Evolutionary conservation across 768 basidiomycete genomes (phyloP), one percentile per base, ranked within the genome.

Genomic region (Fomitopsis pulvina): DNA sequence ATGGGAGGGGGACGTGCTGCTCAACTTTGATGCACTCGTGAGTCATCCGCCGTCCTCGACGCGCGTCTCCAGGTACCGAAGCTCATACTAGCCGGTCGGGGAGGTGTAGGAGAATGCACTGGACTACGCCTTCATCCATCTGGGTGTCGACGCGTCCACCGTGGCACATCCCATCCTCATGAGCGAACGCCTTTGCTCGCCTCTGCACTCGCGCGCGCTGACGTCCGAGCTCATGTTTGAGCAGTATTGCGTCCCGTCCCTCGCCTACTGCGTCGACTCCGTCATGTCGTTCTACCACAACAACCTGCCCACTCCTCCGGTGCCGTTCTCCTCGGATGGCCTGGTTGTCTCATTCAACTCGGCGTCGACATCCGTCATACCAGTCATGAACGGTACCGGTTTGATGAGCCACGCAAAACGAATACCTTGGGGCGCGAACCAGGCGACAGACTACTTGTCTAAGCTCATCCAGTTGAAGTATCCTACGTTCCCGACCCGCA

Each of bases 161-260:
- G 76, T 98, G 24, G 79, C 87, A 48, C 93, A 96, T 61, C 93
- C 94, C 0, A 73, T 99, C 18, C 69, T 96, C 50, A 96, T 98
- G 91, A 87, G 92, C 0, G 96, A 99, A 66, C 77, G 92, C 6
- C 70, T 97, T 2, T 84, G 83, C 47, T 90, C 92, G 22, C 92
- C 93, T 0, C 64, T 94, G 20, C 90, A 94, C 66, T 96, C 92
- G 2, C 74, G 96, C 25, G 39, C 60, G 94, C 92, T 96, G 48
- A 95, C 93, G 8, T 93, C 93, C 0, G 96, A 99, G 61, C 81
- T 99, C 26, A 80, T 99, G 68, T 99, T 99, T 62, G 96, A 99
- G 68, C 77, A 83, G 40, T 99, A 98, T 63, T 75, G 76, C 4
- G 91, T 85, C 3, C 94, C 95, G 1, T 82, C 85, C 4, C 73